Evolutionary conservation across 768 basidiomycete genomes (phyloP), one percentile per base, ranked within the genome.

Genomic region (Calocybe indica): DNA sequence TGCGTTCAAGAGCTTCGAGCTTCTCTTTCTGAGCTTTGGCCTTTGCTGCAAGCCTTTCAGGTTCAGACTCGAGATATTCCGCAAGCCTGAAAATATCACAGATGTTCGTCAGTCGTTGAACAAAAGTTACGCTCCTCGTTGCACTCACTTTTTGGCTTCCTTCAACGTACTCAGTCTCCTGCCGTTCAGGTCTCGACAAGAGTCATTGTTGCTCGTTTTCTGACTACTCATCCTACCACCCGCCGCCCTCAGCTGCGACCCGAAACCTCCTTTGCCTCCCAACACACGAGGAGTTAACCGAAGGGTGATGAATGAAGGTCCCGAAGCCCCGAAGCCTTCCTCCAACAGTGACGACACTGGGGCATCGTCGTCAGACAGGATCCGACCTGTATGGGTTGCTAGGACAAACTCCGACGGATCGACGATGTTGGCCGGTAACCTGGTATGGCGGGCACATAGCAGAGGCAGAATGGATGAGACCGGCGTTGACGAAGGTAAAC

Each of bases 181-280:
- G 1, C 95, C 95, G 49, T 78, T 92, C 34, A 99, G 74, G 61
- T 98, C 96, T 41, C 96, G 72, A 63, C 93, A 96, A 6, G 89
- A 90, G 62, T 98, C 94, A 52, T 93, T 93, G 64, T 93, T 94
- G 65, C 76, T 93, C 15, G 92, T 92, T 73, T 92, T 92, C 71
- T 93, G 91, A 56, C 85, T 88, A 60, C 88, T 91, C 96, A 99
- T 99, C 31, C 95, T 80, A 9, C 96, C 95, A 54, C 96, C 96
- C 10, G 95, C 95, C 0, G 96, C 95, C 63, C 96, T 80, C 54
- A 99, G 74, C 71, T 97, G 93, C 12, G 88, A 90, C 3, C 96
- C 96, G 59, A 99, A 98, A 32, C 95, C 96, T 63, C 96, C 95
- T 68, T 98, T 99, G 13, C 96, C 96, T 42, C 95, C 95, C 2